Base-by-base conservation (phyloP, 2,329 filamentous ascomycete species). In the Epichloe aotearoae region DNA sequence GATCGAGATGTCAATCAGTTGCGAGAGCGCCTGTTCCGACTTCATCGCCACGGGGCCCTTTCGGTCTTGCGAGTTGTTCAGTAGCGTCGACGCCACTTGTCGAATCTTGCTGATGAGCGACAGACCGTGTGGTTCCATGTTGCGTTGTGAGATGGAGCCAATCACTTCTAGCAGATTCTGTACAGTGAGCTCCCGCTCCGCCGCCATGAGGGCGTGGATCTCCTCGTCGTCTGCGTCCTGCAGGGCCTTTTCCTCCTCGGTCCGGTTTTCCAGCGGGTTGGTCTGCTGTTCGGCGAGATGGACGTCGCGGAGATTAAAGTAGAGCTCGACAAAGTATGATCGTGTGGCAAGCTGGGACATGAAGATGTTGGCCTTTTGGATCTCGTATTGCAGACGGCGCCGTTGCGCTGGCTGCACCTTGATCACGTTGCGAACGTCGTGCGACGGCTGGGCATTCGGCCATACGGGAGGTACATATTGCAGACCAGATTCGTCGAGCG, bases 341-440 rank as follows among this genome's bases (percentile, higher is more conserved):
- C 89, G 77, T 0, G 88, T 94, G 2, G 83, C 82, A 10, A 95
- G 72, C 59, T 89, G 84, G 5, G 84, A 91, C 2, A 83, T 81
- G 61, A 91, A 88, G 39, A 95, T 86, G 64, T 95, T 95, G 6
- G 88, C 86, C 63, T 94, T 95, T 64, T 95, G 88, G 33, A 95
- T 93, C 66, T 95, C 89, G 57, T 83, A 88, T 62, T 93, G 87
- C 4, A 89, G 64, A 50, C 75, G 71, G 1, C 79, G 73, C 2
- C 78, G 73, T 3, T 73, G 70, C 26, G 68, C 62, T 1, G 75
- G 73, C 26, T 79, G 69, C 19, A 69, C 65, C 50, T 73, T 72
- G 52, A 79, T 69, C 7, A 71, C 65, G 39, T 70, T 72, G 41
- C 75, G 73, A 15, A 78, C 59, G 55, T 80, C 76, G 54, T 76